Base-by-base conservation (phyloP, 768 basidiomycete species). In the Suillus luteus region DNA sequence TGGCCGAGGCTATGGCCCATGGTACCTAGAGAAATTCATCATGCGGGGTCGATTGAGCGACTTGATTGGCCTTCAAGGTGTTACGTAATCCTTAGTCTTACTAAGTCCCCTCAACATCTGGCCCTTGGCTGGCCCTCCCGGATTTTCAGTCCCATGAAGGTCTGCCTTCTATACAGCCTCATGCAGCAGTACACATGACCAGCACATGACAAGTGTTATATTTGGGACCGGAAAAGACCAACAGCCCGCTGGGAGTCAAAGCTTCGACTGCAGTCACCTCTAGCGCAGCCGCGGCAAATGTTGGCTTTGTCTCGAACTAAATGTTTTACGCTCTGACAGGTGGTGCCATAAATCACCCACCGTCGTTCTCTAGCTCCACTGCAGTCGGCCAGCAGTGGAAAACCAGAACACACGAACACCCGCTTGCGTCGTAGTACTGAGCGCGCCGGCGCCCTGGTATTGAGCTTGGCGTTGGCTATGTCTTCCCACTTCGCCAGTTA, bases 1-100 rank as follows among this genome's bases (percentile, higher is more conserved):
- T 19, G 31, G 31, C 31, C 31, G 19, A 17, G 51, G 52, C 31
- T 54, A 54, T 33, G 48, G 48, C 48, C 12, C 14, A 12, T 14
- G 41, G 17, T 43, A 17, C 43, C 43, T 27, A 8, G 14, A 15
- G 49, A 27, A 54, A 33, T 33, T 10, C 31, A 11, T 35, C 33
- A 35, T 54, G 52, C 19, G 52, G 52, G 52, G 52, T 54, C 52
- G 52, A 54, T 54, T 33, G 52, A 35, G 1, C 31, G 19, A 54
- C 52, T 11, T 33, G 52, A 33, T 31, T 49, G 24, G 49, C 24
- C 8, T 35, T 35, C 31, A 31, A 8, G 4, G 33, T 35, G 33
- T 35, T 35, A 35, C 33, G 33, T 35, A 8, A 35, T 35, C 33
- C 33, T 35, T 35, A 7, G 33, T 35, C 33, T 35, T 35, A 35